Base-by-base conservation (phyloP, 2,329 filamentous ascomycete species). In the Claviceps sp. region DNA sequence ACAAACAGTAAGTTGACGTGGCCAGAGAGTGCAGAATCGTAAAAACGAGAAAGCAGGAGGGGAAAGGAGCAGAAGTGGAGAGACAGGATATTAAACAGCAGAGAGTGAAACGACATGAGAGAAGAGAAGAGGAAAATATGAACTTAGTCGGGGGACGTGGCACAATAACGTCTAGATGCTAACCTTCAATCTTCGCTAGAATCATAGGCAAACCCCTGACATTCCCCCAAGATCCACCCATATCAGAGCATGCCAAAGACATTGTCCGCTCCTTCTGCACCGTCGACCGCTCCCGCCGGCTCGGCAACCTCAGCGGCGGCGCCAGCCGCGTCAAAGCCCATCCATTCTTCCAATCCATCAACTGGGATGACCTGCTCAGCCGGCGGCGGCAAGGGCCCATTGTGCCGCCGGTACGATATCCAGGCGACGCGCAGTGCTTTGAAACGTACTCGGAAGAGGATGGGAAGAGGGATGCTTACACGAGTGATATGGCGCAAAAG, bases 361-460 rank as follows among this genome's bases (percentile, higher is more conserved):
- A 87, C 65, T 93, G 87, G 87, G 78, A 88, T 50, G 82, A 81
- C 47, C 68, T 90, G 24, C 79, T 82, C 59, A 71, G 80, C 54
- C 78, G 83, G 50, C 77, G 78, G 56, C 71, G 78, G 49, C 72
- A 76, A 48, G 86, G 85, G 0, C 86, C 86, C 4, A 89, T 90
- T 58, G 74, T 87, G 50, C 87, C 86, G n/a, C 82, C 85, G 51
- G 71, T 91, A 34, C 74, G 82, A 24, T 85, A 80, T 48, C 77
- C 82, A 0, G 85, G 85, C 37, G 87, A 91, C 62, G 83, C 87
- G 17, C 77, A 86, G 62, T 91, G 88, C 64, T 93, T 91, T 61
- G 87, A 91, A 61, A 75, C 83, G 43, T 93, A 91, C 60, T 84
- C 87, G n/a, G 84, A 88, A 54, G 84, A 89, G 62, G 81, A 84